Evolutionary conservation across 441 rosid species (phyloP).

Genomic region (Erysimum cheiri): DNA sequence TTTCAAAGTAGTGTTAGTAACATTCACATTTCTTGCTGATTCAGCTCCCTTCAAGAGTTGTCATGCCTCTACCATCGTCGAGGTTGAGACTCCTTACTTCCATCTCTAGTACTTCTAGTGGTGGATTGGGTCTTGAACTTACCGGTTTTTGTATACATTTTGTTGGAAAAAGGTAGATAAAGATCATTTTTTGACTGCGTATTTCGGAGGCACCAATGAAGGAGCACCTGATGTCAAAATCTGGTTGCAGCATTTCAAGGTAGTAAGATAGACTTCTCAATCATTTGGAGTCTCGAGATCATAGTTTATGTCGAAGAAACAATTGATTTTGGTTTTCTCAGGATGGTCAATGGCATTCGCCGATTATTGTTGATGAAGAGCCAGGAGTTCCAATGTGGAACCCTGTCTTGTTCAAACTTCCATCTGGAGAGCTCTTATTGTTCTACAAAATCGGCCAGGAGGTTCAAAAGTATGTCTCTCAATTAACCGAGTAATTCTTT

Average conservation of each 20-base stretch:
- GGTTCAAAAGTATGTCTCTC: constrained; percentile 66
- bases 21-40: constrained; percentile 69
- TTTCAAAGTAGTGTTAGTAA: constrained; percentile 53
- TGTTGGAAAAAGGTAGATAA: constrained; percentile 57
- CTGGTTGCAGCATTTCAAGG: constrained; percentile 82
- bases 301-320: neutral
- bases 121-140: constrained; percentile 8
- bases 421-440: constrained; percentile 75
- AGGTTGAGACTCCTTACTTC: constrained; percentile 51
- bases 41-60: constrained; percentile 83
- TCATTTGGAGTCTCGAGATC: neutral
- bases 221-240: constrained; percentile 94
- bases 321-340: constrained; percentile 26
- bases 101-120: neutral
- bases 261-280: constrained; percentile 22
- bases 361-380: constrained; percentile 68
- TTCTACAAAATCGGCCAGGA: constrained; percentile 92
- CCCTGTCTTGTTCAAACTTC: constrained; percentile 84
- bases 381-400: constrained; percentile 89
- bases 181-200: constrained; percentile 80
- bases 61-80: constrained; percentile 91
- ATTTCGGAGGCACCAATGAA: constrained; percentile 77
- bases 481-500: neutral
- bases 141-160: constrained; percentile 3
- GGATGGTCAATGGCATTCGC: constrained; percentile 74